Evolutionary conservation across 2,329 filamentous ascomycete species (phyloP).

Genomic region (Xylaria sp.): DNA sequence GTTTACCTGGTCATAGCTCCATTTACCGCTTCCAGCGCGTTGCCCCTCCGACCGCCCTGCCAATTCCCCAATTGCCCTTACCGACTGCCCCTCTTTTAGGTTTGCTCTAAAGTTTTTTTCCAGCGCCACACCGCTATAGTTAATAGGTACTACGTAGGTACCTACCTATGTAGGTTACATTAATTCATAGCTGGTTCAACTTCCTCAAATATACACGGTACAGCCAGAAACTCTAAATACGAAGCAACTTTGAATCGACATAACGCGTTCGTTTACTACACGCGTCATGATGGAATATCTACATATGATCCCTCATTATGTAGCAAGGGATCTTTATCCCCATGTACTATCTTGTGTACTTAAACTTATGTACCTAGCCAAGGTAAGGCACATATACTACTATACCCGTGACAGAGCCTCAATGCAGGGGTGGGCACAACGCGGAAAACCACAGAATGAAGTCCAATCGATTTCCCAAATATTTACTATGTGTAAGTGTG

Average conservation of each 20-base stretch:
- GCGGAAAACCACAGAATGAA: neutral
- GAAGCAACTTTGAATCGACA: neutral
- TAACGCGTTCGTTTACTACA: neutral
- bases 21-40: constrained; percentile 9
- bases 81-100: constrained; percentile 5
- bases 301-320: neutral
- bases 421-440: neutral
- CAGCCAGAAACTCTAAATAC: no score
- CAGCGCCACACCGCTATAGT: neutral
- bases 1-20: constrained; percentile 24
- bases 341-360: no score
- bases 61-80: constrained; percentile 3
- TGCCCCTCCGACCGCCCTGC: constrained; percentile 26
- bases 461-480: neutral
- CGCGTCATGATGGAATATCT: neutral
- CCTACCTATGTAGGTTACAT: no score
- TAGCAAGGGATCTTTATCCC: neutral
- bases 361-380: no score
- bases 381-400: no score
- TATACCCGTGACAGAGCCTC: neutral
- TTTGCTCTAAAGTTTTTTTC: neutral
- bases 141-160: no score
- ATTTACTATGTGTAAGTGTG: neutral
- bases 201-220: no score
- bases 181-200: no score